phyloP scores from a whole-genome alignment of 2,329 filamentous ascomycete genomes.

The Cercospora sojina region DNA sequence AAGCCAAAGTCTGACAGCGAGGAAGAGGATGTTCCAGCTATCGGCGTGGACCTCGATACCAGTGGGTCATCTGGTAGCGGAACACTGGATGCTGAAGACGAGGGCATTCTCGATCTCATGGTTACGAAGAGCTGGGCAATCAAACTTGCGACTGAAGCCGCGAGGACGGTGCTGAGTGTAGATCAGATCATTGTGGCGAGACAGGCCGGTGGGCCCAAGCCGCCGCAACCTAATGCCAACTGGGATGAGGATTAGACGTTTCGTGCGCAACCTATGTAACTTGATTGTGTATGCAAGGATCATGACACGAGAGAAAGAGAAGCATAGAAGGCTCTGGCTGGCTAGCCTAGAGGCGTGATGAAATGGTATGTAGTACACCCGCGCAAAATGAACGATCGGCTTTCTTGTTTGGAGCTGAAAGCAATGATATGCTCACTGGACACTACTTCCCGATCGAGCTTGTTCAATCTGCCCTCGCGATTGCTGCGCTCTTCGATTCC shows the following conservation, averaged over 20 bases:
- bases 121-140: constrained; percentile 95
- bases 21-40: constrained; percentile 79
- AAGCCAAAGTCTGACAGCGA: constrained; percentile 38
- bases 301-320: not conserved
- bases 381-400: not conserved
- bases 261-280: not conserved
- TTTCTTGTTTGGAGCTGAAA: not conserved
- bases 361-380: constrained; percentile 1
- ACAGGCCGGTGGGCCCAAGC: constrained; percentile 96
- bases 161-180: constrained; percentile 88
- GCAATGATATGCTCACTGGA: not conserved
- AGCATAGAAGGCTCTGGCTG: constrained; percentile 5
- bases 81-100: constrained; percentile 78
- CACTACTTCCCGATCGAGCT: too few species aligned
- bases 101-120: constrained; percentile 89
- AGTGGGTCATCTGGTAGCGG: constrained; percentile 80
- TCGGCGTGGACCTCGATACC: constrained; percentile 94
- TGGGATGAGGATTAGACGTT: constrained; percentile 61
- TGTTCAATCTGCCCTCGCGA: not conserved
- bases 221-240: constrained; percentile 84
- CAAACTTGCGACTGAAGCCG: constrained; percentile 91
- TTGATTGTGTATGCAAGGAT: not conserved
- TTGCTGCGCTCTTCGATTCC: not conserved
- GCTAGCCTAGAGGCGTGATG: not conserved
- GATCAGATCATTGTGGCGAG: constrained; percentile 99